These are phyloP conservation scores for Symbiodinium pilosum DNA, from an alignment of 73 alveolate genomes.

Conservation along the genomic window DNA sequence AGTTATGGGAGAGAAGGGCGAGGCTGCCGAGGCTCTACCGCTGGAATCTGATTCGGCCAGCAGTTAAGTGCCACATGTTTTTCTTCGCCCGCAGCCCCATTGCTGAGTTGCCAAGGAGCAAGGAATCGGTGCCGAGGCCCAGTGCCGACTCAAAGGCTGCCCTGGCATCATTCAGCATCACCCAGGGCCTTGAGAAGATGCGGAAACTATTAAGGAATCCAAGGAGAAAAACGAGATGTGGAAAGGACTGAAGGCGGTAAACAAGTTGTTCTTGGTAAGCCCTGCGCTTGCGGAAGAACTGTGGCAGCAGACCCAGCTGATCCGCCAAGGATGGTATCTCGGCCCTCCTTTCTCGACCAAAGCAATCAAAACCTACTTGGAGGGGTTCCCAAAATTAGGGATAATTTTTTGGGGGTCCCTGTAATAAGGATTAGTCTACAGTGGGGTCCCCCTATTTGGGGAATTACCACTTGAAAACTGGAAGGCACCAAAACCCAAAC, in stretches of 20 bases:
- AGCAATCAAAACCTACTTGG: no score
- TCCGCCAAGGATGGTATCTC: neutral
- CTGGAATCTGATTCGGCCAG: neutral
- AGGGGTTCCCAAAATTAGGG: no score
- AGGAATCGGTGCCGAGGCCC: neutral
- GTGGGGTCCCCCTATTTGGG: no score
- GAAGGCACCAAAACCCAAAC: no score
- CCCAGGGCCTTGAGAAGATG: conserved; percentile 7
- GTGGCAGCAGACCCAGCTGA: conserved; percentile 14
- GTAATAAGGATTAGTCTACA: no score
- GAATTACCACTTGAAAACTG: no score
- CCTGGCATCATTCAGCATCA: neutral
- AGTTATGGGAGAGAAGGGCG: no score
- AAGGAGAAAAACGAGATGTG: neutral
- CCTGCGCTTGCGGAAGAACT: neutral
- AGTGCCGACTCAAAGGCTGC: conserved; percentile 9
- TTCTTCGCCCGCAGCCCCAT: no score
- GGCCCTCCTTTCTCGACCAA: neutral
- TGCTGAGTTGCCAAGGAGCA: neutral
- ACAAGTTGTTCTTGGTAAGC: neutral
- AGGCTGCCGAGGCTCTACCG: neutral
- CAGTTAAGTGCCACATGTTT: no score
- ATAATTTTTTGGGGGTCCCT: no score
- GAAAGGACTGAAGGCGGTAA: no score
- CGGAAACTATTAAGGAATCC: no score